phyloP scores from a whole-genome alignment of 2,329 filamentous ascomycete genomes.

The Alternaria sp. region DNA sequence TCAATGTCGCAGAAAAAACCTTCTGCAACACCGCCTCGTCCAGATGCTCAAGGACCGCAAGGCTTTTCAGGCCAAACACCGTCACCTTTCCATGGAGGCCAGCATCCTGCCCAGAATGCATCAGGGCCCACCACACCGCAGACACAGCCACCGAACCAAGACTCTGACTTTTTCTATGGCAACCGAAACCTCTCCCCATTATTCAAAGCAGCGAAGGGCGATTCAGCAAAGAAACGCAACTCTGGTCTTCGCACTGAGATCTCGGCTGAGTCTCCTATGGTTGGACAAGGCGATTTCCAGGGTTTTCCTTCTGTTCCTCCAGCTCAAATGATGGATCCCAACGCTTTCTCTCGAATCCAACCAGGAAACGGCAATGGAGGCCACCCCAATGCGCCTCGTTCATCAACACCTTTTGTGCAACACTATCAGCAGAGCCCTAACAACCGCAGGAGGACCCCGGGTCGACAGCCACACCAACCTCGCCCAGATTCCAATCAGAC shows the following conservation, averaged over 20 bases:
- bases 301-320: conserved; percentile 35
- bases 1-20: conserved; percentile 44
- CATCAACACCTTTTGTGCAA: conserved; percentile 38
- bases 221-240: conserved; percentile 52
- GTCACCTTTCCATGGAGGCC: conserved; percentile 51
- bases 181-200: conserved; percentile 59
- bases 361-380: conserved; percentile 25
- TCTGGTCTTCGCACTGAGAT: conserved; percentile 56
- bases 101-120: conserved; percentile 39
- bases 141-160: conserved; percentile 36
- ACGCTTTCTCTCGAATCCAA: conserved; percentile 26
- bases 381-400: conserved; percentile 29
- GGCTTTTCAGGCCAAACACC: conserved; percentile 46
- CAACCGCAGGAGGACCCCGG: conserved; percentile 34
- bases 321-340: conserved; percentile 28
- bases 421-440: conserved; percentile 35
- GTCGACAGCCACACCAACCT: conserved; percentile 31
- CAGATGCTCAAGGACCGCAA: conserved; percentile 30
- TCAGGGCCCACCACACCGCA: conserved; percentile 48
- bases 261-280: conserved; percentile 42
- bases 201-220: conserved; percentile 58
- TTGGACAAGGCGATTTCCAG: conserved; percentile 32
- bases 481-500: conserved; percentile 36
- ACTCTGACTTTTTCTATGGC: conserved; percentile 49
- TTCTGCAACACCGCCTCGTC: conserved; percentile 34